phyloP scores from a whole-genome alignment of 495 filamentous ascomycete genomes.

The Aspergillus incahuasiensis region DNA sequence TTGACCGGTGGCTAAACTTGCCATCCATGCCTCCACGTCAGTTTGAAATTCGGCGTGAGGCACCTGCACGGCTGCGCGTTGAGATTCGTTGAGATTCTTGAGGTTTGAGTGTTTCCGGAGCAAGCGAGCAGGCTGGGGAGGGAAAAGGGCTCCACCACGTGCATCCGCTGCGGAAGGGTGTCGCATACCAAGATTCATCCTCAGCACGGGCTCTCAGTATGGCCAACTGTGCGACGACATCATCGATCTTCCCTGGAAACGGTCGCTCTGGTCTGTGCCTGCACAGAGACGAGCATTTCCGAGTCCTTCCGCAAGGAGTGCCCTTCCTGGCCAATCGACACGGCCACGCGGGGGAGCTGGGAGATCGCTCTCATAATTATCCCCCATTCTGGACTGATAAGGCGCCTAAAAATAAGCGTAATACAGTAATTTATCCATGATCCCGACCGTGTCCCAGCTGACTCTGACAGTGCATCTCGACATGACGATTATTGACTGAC shows the following conservation, averaged over 20 bases:
- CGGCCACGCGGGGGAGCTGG: conserved; percentile 18
- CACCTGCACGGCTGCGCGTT: neutral
- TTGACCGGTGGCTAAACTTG: conserved; percentile 10
- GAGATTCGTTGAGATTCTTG: neutral
- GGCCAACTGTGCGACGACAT: neutral
- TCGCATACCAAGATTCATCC: conserved; percentile 12
- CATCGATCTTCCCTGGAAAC: neutral
- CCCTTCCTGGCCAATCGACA: conserved; percentile 19
- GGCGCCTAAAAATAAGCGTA: neutral
- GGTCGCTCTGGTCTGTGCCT: neutral
- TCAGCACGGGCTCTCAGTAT: neutral
- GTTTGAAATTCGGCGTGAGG: neutral
- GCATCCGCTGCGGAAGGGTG: conserved; percentile 9
- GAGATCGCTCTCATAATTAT: conserved; percentile 12
- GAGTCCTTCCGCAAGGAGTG: conserved; percentile 21
- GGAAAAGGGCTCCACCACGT: conserved; percentile 6
- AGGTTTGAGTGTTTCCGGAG: neutral
- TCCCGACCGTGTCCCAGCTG: neutral
- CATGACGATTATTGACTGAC: conserved; percentile 8
- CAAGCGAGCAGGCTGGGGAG: neutral
- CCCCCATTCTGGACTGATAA: neutral
- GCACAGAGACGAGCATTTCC: conserved; percentile 6
- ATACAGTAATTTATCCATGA: conserved; percentile 8
- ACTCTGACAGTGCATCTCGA: conserved; percentile 6
- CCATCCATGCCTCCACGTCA: conserved; percentile 5